These are phyloP conservation scores for Aspergillus aculeatus DNA, from an alignment of 2,329 filamentous ascomycete species.

Conservation along the genomic window DNA sequence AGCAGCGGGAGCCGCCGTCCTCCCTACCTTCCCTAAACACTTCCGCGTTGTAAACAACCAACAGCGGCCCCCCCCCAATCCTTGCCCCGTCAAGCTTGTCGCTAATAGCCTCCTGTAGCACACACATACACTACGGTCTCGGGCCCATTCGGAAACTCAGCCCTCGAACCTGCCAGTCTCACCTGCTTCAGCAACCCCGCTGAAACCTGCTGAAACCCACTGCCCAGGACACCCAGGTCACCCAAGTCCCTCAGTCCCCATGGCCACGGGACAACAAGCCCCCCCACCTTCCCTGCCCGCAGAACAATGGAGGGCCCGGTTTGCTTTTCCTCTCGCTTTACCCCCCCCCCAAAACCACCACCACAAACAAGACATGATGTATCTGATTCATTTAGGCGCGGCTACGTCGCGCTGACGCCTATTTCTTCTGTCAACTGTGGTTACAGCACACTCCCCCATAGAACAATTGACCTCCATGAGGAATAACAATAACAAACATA, in stretches of 20 bases:
- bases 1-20: no score
- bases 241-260: neutral
- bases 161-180: neutral
- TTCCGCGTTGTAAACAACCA: no score
- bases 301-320: neutral
- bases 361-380: neutral
- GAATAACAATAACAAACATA: neutral
- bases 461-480: no score
- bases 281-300: neutral
- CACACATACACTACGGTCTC: no score
- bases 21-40: no score
- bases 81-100: neutral
- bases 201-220: slow-evolving; percentile 10
- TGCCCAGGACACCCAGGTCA: neutral
- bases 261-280: slow-evolving; percentile 21
- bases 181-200: neutral
- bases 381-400: neutral
- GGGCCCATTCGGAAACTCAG: no score
- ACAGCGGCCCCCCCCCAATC: no score
- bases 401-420: no score
- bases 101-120: neutral
- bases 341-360: neutral
- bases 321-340: neutral
- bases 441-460: no score
- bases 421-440: no score